A percentile compares a stretch with the other conserved stretches of the same genome.
Conservation (phyloP, 306 rosid genomes). For the Prunus davidiana region DNA sequence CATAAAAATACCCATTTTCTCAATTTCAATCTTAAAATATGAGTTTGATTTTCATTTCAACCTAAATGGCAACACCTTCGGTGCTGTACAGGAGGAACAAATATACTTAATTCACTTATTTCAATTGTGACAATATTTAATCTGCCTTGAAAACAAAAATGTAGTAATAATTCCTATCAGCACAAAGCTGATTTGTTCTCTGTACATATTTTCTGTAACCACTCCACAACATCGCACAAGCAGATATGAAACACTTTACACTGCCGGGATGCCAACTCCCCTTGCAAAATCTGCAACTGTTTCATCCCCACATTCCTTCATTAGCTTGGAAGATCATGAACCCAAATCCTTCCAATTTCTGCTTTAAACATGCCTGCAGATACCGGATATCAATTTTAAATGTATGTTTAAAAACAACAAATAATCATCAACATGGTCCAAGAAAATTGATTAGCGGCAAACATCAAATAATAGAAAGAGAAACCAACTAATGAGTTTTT, state of each 20-base stretch:
- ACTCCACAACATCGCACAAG: conserved; percentile 40
- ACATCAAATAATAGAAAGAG: not conserved
- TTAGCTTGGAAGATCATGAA: not conserved
- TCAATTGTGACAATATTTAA: not conserved
- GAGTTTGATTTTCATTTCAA: not conserved
- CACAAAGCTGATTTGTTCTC: conserved; percentile 14
- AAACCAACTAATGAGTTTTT: not conserved
- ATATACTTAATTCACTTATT: not conserved
- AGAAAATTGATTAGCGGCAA: not conserved
- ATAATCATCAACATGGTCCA: not conserved
- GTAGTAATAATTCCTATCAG: conserved; percentile 14
- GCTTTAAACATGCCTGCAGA: too few species aligned
- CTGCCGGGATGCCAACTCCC: conserved; percentile 40
- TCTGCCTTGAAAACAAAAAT: conserved; percentile 7
- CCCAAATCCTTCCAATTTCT: not conserved
- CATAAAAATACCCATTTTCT: too few species aligned
- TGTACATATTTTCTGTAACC: conserved; percentile 28
- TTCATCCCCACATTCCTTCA: conserved; percentile 4
- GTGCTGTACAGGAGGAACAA: not conserved
- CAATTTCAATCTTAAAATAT: not conserved
- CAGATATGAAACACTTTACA: conserved; percentile 22
- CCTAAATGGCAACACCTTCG: conserved; percentile 10
- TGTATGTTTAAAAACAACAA: not conserved
- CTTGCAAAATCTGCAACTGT: conserved; percentile 11
- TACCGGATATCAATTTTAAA: not conserved